Base-by-base conservation (phyloP, 2,329 filamentous ascomycete genomes). In the Cladophialophora immunda region DNA sequence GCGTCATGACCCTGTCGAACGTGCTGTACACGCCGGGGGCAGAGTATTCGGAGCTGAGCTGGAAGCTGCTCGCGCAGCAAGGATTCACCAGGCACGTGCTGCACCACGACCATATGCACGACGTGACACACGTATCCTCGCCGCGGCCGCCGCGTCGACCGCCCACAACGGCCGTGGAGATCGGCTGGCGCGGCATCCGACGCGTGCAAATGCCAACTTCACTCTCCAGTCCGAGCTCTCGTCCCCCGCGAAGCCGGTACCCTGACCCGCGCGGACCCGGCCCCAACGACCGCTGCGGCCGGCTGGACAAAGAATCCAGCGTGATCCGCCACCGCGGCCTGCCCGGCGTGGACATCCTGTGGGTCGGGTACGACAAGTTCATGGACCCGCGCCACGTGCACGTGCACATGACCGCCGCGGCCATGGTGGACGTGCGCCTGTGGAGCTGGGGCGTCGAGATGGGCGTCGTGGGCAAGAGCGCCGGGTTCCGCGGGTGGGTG, bases 1-100 rank as follows among this genome's bases (percentile, higher is more conserved):
- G 45, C 17, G 64, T 69, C 56, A 69, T 69, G 67, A 69, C 67
- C 17, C 64, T 69, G 17, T 60, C 67, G 15, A 53, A 58, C 11
- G 57, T 57, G 15, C 22, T 58, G 15, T 65, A 64, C 52, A 66
- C 64, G 1, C 67, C 64, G 0, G 36, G 32, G 1, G 60, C 64
- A n/a, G 6, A 8, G 29, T 58, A 54, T 17, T 64, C 60, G 6
- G 67, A 69, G 27, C 50, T 69, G 17, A 62, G 41, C 56, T 69
- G 67, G 67, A 60, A 60, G 7, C 4, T 69, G 8, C 64, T 69
- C 17, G 55, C 15, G 25, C 29, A 17, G 22, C 64, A 69, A 25
- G 64, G 64, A 0, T 69, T 69, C 22, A 62, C 58, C 4, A 50
- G 59, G 9, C 30, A 57, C 15, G 58, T 65, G 22, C 36, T 68